Conservation (phyloP, 1,139 yeast species). For the Pichia sp. region DNA sequence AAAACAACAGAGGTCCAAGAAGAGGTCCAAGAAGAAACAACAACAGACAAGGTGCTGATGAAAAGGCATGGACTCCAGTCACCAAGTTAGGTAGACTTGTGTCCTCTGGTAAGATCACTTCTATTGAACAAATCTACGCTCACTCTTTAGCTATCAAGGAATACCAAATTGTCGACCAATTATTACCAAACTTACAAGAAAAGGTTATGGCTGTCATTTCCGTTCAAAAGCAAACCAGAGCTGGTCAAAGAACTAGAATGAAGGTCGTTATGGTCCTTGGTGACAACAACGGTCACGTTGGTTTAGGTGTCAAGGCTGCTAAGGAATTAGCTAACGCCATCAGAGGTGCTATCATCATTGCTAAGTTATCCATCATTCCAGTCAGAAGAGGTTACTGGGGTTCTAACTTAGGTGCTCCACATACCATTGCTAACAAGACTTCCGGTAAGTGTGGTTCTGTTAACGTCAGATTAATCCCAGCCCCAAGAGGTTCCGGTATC, state of each 20-base stretch:
- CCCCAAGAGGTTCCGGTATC: conserved; percentile 99
- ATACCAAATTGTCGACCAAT: conserved; percentile 96
- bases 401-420: conserved; percentile 99
- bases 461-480: conserved; percentile 97
- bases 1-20: conserved; percentile 46
- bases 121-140: conserved; percentile 98
- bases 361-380: conserved; percentile 98
- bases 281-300: conserved; percentile 99
- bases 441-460: conserved; percentile 99
- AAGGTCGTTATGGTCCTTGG: conserved; percentile 99
- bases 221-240: conserved; percentile 99
- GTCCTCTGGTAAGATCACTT: conserved; percentile 96
- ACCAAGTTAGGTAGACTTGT: conserved; percentile 99
- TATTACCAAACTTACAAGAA: conserved; percentile 95
- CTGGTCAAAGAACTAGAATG: conserved; percentile 99
- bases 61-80: conserved; percentile 99
- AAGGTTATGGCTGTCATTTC: conserved; percentile 99
- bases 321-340: conserved; percentile 99
- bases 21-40: conserved; percentile 64
- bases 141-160: conserved; percentile 99
- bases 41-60: conserved; percentile 81
- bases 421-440: conserved; percentile 97
- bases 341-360: conserved; percentile 99
- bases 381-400: conserved; percentile 99
- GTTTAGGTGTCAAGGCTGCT: conserved; percentile 99